A percentile compares a stretch with the other conserved stretches of the same genome.
phyloP scores from a whole-genome alignment of 2,329 filamentous ascomycete genomes.

The Xylogone sp. region DNA sequence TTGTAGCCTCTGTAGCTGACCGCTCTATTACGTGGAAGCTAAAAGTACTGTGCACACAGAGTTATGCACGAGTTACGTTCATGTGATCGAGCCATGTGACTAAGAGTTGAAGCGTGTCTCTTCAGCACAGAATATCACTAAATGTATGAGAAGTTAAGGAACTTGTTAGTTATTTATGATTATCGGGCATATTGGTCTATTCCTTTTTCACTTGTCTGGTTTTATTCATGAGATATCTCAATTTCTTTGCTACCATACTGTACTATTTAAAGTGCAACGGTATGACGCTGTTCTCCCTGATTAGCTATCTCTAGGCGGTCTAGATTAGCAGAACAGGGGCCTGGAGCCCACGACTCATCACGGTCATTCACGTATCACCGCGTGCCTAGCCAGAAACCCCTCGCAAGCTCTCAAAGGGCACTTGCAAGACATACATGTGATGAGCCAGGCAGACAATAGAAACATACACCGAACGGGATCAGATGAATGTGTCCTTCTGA shows the following conservation, averaged over 20 bases:
- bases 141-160: too few species aligned
- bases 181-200: too few species aligned
- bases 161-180: too few species aligned
- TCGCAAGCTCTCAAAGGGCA: background rate
- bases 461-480: background rate
- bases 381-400: background rate
- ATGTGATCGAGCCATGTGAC: background rate
- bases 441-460: background rate
- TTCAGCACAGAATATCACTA: too few species aligned
- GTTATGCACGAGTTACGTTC: background rate
- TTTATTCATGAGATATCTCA: too few species aligned
- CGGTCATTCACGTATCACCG: constrained; percentile 1
- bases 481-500: background rate
- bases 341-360: background rate
- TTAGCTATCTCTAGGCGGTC: background rate
- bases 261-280: background rate
- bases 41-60: too few species aligned
- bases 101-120: background rate
- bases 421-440: background rate
- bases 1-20: too few species aligned
- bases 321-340: background rate
- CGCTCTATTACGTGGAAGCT: too few species aligned
- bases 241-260: too few species aligned
- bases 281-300: background rate
- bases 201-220: too few species aligned